Base-by-base conservation (phyloP, 306 rosid genomes). In the Argentina anserina region DNA sequence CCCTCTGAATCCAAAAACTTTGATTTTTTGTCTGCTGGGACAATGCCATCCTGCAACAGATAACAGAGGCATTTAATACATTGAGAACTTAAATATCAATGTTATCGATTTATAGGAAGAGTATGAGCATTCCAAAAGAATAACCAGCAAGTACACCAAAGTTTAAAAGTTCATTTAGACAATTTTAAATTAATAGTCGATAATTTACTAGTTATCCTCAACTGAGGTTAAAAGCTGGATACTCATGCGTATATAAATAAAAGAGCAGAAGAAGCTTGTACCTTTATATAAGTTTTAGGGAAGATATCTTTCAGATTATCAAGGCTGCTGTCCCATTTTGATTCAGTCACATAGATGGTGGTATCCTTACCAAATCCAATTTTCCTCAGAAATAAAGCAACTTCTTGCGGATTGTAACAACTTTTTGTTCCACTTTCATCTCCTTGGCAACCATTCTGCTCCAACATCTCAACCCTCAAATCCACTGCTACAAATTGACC, bases 221-320 rank as follows among this genome's bases (percentile, higher is more conserved):
- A 43, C 49, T 43, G 17, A 43, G 49, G 14, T 43, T 43, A 43
- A 9, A 43, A 50, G 56, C 26, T 50, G 12, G 56, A 12, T 9
- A 52, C 21, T 52, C 58, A n/a, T 52, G 9, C 29, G 9, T 9
- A 52, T 8, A n/a, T 50, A 50, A n/a, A 13, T 12, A 46, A 63
- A 31, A 61, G 43, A 58, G 41, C 47, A 78, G 45, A 73, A 56
- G 53, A 72, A 73, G 49, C 11, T 21, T 82, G 79, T 71, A 95
- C 97, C 99, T 95, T 95, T 23, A 88, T 90, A 46, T 91, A 91
- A 31, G 99, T 90, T 83, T 90, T 95, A 18, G 97, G 97, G 79
- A 90, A 91, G 77, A 87, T 55, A 75, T 95, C 99, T 85, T 95
- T 95, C 47, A 95, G 88, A 79, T 84, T 84, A 77, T 91, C 96